phyloP scores from a whole-genome alignment of 2,329 filamentous ascomycete species.

The Harringtonia lauricola region DNA sequence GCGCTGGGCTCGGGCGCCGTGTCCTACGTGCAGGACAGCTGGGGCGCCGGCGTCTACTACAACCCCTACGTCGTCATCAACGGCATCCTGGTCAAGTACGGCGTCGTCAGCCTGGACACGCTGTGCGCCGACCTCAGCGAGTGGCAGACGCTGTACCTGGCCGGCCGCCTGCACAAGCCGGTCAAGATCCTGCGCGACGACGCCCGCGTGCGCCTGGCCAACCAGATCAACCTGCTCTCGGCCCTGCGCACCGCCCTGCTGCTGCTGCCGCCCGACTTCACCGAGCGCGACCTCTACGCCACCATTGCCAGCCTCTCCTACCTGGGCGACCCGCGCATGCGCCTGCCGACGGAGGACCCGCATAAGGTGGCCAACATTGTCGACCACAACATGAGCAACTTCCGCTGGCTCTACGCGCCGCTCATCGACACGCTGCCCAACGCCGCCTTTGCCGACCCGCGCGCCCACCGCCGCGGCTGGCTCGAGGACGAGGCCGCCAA shows the following conservation, averaged over 20 bases:
- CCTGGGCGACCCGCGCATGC: constrained; percentile 93
- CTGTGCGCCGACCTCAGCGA: constrained; percentile 75
- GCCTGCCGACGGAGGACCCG: constrained; percentile 78
- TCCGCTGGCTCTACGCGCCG: constrained; percentile 82
- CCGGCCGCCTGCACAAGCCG: constrained; percentile 89
- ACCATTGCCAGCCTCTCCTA: constrained; percentile 92
- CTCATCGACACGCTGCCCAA: constrained; percentile 87
- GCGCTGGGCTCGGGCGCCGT: constrained; percentile 77
- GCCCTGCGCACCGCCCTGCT: constrained; percentile 84
- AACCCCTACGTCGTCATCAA: constrained; percentile 93
- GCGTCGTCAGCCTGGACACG: constrained; percentile 88
- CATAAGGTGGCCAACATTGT: constrained; percentile 94
- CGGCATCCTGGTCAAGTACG: constrained; percentile 94
- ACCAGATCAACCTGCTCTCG: constrained; percentile 90
- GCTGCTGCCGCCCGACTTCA: constrained; percentile 73
- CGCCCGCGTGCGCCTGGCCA: constrained; percentile 80
- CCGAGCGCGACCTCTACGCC: constrained; percentile 76
- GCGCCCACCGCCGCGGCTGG: constrained; percentile 49
- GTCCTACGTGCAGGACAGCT: constrained; percentile 72
- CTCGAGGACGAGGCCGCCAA: constrained; percentile 53
- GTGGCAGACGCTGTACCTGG: constrained; percentile 95
- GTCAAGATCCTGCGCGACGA: constrained; percentile 97
- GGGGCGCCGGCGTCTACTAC: constrained; percentile 94
- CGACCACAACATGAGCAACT: constrained; percentile 79
- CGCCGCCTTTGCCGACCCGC: constrained; percentile 60